phyloP scores from a whole-genome alignment of 1,284 basidiomycete species.

The Naganishia sp. region DNA sequence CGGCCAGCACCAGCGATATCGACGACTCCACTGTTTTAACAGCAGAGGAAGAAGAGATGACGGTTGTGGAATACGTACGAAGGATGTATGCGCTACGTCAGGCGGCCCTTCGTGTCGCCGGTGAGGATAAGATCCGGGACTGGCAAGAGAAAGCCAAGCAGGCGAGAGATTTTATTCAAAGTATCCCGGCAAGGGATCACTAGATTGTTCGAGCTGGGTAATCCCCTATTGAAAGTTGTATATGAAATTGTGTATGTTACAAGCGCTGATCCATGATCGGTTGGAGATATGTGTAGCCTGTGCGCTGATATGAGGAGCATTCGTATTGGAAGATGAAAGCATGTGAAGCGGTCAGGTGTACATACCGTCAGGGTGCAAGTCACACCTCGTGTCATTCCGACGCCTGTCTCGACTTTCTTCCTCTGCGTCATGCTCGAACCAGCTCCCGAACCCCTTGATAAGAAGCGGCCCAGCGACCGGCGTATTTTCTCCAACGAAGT shows the following conservation, averaged over 20 bases:
- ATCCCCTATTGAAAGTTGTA: neutral
- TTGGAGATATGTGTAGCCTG: neutral
- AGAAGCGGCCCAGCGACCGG: no score
- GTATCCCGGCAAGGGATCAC: slow-evolving; percentile 22
- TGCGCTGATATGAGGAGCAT: no score
- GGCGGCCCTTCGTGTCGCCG: slow-evolving; percentile 40
- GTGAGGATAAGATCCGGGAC: slow-evolving; percentile 42
- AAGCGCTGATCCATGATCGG: neutral
- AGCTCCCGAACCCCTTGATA: no score
- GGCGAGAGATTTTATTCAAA: slow-evolving; percentile 41
- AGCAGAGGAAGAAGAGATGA: slow-evolving; percentile 44
- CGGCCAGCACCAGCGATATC: neutral
- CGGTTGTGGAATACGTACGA: slow-evolving; percentile 43
- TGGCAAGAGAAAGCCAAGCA: slow-evolving; percentile 40
- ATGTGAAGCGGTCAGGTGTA: no score
- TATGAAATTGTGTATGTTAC: neutral
- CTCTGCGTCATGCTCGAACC: no score
- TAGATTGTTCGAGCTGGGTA: neutral
- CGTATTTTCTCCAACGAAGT: no score
- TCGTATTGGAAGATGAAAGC: no score
- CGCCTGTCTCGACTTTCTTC: no score
- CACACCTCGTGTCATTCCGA: no score
- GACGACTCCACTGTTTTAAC: slow-evolving; percentile 32
- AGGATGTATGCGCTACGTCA: slow-evolving; percentile 41
- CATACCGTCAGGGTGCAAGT: no score